Percentiles rank a stretch among this genome's conserved stretches.
Evolutionary conservation across 2,329 filamentous ascomycete species (phyloP).

Genomic region (Aspergillus pseudotamarii): DNA sequence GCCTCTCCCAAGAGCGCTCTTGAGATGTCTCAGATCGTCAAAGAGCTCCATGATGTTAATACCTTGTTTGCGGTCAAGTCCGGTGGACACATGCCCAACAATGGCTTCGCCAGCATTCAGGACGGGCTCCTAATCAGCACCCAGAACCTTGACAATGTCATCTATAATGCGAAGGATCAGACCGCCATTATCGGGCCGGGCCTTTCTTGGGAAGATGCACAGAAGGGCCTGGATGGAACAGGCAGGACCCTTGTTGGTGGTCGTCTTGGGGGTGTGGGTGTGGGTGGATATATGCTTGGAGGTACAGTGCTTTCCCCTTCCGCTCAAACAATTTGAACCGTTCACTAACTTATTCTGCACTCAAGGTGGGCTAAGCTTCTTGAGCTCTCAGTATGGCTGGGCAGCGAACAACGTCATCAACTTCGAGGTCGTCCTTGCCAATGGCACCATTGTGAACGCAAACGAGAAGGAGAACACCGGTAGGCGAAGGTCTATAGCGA

Average conservation of each 20-base stretch:
- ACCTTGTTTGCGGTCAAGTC: conserved; percentile 59
- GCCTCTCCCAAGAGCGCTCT: conserved; percentile 51
- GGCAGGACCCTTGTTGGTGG: conserved; percentile 46
- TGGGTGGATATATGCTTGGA: conserved; percentile 52
- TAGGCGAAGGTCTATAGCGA: conserved; percentile 10
- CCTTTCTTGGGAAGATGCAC: conserved; percentile 38
- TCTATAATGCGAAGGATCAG: conserved; percentile 38
- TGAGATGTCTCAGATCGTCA: conserved; percentile 58
- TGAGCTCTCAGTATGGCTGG: conserved; percentile 55
- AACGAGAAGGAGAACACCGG: conserved; percentile 38
- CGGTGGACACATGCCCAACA: conserved; percentile 53
- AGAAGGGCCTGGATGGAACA: conserved; percentile 33
- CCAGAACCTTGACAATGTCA: conserved; percentile 44
- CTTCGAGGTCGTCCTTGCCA: conserved; percentile 52
- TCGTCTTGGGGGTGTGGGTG: conserved; percentile 52
- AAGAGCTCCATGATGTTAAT: conserved; percentile 50
- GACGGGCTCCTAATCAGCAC: conserved; percentile 50
- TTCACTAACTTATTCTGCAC: not conserved
- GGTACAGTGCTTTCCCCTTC: conserved; percentile 28
- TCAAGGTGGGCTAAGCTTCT: conserved; percentile 48
- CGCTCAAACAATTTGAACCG: too few relatives aligned
- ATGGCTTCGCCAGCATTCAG: conserved; percentile 50
- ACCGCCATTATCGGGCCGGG: conserved; percentile 46
- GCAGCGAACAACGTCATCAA: conserved; percentile 52
- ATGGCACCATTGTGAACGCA: conserved; percentile 49